Conservation (phyloP, 768 basidiomycete genomes). For the Amanita pseudoporphyria region DNA sequence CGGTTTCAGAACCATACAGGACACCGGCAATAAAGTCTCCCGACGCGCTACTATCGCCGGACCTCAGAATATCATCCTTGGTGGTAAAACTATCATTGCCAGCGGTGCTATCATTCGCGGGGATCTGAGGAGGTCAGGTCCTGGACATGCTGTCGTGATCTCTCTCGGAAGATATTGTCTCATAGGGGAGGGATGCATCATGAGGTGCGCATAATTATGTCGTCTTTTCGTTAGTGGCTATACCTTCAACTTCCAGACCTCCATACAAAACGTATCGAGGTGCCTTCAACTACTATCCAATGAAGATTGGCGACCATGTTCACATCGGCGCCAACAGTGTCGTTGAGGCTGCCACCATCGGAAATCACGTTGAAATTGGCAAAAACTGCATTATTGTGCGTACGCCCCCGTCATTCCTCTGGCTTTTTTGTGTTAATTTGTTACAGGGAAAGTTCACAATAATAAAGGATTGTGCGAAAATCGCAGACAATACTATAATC, state of each 20-base stretch:
- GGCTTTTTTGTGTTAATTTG: not conserved
- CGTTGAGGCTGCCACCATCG: slow-evolving; percentile 92
- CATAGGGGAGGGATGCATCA: slow-evolving; percentile 81
- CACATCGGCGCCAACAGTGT: slow-evolving; percentile 85
- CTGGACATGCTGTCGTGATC: slow-evolving; percentile 90
- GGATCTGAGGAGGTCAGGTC: slow-evolving; percentile 81
- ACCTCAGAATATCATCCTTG: slow-evolving; percentile 93
- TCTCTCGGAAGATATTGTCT: slow-evolving; percentile 90
- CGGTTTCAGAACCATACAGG: slow-evolving; percentile 33
- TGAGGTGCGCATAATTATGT: slow-evolving; percentile 43
- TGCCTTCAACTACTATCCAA: slow-evolving; percentile 94
- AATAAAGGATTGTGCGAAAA: slow-evolving; percentile 89
- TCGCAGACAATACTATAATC: slow-evolving; percentile 83
- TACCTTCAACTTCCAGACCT: slow-evolving; percentile 34
- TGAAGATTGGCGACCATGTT: slow-evolving; percentile 94
- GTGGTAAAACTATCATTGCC: slow-evolving; percentile 94
- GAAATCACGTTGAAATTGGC: slow-evolving; percentile 90
- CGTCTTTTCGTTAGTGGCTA: not conserved
- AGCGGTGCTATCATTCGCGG: slow-evolving; percentile 87
- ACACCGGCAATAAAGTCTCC: slow-evolving; percentile 95
- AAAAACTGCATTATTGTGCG: slow-evolving; percentile 95
- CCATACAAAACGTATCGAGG: slow-evolving; percentile 88
- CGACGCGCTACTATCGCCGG: slow-evolving; percentile 86
- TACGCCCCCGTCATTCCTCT: slow-evolving; percentile 18
- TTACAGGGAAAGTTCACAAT: slow-evolving; percentile 84